A percentile compares a stretch with the other conserved stretches of the same genome.
Evolutionary conservation across 1,139 yeast genomes (phyloP).

Genomic region (Kazachstania sp.): DNA sequence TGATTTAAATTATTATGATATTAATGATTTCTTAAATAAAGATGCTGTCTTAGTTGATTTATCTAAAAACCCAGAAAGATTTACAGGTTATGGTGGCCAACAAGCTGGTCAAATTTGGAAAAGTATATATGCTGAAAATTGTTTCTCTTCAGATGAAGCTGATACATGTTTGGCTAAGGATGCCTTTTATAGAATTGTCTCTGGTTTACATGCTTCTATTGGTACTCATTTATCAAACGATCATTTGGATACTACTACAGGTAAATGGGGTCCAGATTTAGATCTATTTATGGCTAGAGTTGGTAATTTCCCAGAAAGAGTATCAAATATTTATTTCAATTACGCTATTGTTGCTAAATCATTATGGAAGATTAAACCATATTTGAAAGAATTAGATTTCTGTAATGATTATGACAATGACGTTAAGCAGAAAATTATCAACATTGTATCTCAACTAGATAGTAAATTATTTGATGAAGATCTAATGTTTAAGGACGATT

Average conservation of each 20-base stretch:
- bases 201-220: constrained; percentile 94
- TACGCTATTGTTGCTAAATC: constrained; percentile 84
- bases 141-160: constrained; percentile 45
- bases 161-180: constrained; percentile 71
- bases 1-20: constrained; percentile 42
- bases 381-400: constrained; percentile 41
- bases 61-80: constrained; percentile 85
- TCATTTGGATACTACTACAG: constrained; percentile 62
- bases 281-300: constrained; percentile 81
- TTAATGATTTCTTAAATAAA: constrained; percentile 33
- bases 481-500: constrained; percentile 43
- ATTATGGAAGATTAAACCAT: constrained; percentile 52
- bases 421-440: constrained; percentile 38
- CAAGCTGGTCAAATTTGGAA: constrained; percentile 92
- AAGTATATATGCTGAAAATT: constrained; percentile 84
- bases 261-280: constrained; percentile 76
- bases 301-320: constrained; percentile 80
- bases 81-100: constrained; percentile 91
- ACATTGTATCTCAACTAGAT: constrained; percentile 38
- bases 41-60: constrained; percentile 77
- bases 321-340: constrained; percentile 84
- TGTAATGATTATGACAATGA: constrained; percentile 43
- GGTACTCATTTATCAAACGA: constrained; percentile 90
- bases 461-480: constrained; percentile 49
- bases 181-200: constrained; percentile 73